phyloP scores from a whole-genome alignment of 108 stramenopile genomes.

The Bacterosira constricta region DNA sequence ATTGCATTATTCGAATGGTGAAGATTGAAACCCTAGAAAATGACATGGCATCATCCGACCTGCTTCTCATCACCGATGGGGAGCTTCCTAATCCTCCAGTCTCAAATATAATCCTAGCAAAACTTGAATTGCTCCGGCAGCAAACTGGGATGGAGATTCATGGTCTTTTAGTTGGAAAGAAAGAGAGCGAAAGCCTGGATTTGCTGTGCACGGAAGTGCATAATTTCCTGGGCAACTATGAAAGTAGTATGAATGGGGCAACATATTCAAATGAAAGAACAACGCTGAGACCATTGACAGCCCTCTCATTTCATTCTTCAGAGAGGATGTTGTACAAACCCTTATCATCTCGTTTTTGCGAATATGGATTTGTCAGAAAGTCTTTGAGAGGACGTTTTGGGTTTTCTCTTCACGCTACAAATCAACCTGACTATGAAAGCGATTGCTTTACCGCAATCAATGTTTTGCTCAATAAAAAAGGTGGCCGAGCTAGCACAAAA shows the following conservation, averaged over 20 bases:
- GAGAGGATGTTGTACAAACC: not conserved
- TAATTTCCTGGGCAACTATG: constrained; percentile 65
- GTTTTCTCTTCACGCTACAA: not conserved
- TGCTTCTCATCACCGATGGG: constrained; percentile 79
- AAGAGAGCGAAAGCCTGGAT: constrained; percentile 61
- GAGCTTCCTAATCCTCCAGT: constrained; percentile 84
- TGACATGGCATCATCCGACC: constrained; percentile 67
- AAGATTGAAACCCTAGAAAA: constrained; percentile 14
- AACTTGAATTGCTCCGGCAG: constrained; percentile 52
- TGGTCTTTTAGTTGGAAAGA: constrained; percentile 71
- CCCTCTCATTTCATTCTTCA: constrained; percentile 5
- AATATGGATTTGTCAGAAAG: not conserved
- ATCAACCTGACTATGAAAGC: constrained; percentile 7
- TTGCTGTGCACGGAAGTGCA: constrained; percentile 62
- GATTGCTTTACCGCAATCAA: not conserved
- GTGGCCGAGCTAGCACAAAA: not conserved
- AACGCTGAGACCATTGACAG: not conserved
- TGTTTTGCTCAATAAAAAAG: constrained; percentile 3
- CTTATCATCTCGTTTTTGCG: not conserved
- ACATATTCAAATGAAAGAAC: not conserved
- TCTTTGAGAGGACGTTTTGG: not conserved
- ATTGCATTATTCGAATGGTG: no score
- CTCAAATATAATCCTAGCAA: constrained; percentile 45
- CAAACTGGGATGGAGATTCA: constrained; percentile 65
- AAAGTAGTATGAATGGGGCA: constrained; percentile 12